Evolutionary conservation across 2,329 filamentous ascomycete species (phyloP).

Genomic region (Scopulariopsis brevicaulis): DNA sequence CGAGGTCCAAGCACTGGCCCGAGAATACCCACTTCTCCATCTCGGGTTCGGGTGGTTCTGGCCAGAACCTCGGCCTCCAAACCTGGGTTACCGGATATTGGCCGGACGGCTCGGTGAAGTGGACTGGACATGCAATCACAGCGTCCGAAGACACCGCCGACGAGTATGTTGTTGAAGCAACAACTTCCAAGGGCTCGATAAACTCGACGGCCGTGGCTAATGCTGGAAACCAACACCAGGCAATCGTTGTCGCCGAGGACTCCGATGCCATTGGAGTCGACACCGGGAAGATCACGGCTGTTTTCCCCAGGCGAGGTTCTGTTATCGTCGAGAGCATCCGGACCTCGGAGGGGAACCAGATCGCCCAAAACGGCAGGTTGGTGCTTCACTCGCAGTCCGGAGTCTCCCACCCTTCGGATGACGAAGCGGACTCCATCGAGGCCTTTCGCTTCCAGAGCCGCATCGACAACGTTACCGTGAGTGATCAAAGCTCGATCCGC

Average conservation of each 20-base stretch:
- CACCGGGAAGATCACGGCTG: conserved; percentile 29
- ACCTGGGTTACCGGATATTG: conserved; percentile 49
- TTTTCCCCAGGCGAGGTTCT: conserved; percentile 29
- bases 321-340: conserved; percentile 25
- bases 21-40: conserved; percentile 24
- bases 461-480: conserved; percentile 38
- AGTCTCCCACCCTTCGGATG: conserved; percentile 26
- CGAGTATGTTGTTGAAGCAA: conserved; percentile 24
- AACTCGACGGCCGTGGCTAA: neutral
- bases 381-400: conserved; percentile 40
- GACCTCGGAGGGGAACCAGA: conserved; percentile 25
- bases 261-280: conserved; percentile 23
- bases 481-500: conserved; percentile 25
- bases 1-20: conserved; percentile 23
- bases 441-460: conserved; percentile 35
- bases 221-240: neutral
- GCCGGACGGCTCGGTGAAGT: conserved; percentile 50
- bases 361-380: conserved; percentile 35
- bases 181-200: neutral
- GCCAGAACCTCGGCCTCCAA: conserved; percentile 17
- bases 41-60: conserved; percentile 10
- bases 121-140: conserved; percentile 45
- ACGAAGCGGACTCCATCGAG: conserved; percentile 18
- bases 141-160: conserved; percentile 24
- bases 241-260: conserved; percentile 7